phyloP scores from a whole-genome alignment of 768 basidiomycete species.

The Cystobasidium onofrii region DNA sequence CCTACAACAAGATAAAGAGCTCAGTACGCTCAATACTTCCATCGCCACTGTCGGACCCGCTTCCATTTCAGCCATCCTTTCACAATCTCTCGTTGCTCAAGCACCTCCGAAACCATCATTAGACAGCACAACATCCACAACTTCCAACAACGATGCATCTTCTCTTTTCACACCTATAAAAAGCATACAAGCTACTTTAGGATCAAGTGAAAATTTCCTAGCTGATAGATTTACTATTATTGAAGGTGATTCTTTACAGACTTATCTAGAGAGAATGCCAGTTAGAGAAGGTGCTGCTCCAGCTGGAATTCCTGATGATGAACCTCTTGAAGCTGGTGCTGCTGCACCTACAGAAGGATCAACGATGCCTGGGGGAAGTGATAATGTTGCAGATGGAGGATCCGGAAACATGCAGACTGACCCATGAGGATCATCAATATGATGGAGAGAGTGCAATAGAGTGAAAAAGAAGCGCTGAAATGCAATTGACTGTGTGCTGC shows the following conservation, averaged over 20 bases:
- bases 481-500: not conserved
- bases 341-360: not conserved
- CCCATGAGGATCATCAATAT: not conserved
- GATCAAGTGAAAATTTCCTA: conserved; percentile 51
- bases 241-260: conserved; percentile 68
- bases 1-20: conserved; percentile 94
- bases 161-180: conserved; percentile 46
- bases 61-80: conserved; percentile 16
- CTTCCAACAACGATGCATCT: not conserved
- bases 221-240: conserved; percentile 70
- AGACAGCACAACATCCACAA: conserved; percentile 25
- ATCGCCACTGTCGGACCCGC: conserved; percentile 49
- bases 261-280: conserved; percentile 69
- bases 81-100: conserved; percentile 27
- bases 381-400: not conserved
- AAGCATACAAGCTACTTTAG: conserved; percentile 49
- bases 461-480: not conserved
- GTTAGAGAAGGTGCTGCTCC: conserved; percentile 51
- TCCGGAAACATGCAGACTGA: conserved; percentile 26
- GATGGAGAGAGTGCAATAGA: not conserved
- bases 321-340: conserved; percentile 19
- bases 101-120: conserved; percentile 17
- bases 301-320: conserved; percentile 10
- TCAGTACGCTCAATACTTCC: conserved; percentile 85
- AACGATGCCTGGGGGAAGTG: not conserved